Conservation (phyloP, 208 protist genomes). For the Leishmania amazonensis region DNA sequence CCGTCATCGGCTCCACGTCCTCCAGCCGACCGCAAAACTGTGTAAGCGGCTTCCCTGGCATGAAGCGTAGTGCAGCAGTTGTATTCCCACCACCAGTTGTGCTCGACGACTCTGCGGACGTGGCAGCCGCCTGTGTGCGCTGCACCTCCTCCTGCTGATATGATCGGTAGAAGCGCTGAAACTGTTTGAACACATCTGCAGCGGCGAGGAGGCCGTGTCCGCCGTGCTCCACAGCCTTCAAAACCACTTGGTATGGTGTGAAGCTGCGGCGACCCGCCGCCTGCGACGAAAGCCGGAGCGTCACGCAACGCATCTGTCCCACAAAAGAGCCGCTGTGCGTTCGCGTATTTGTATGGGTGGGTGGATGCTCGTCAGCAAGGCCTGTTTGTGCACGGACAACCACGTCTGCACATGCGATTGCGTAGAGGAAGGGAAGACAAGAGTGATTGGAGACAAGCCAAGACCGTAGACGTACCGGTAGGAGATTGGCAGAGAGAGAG, state of each 20-base stretch:
- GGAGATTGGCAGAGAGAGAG: neutral
- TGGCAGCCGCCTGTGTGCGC: neutral
- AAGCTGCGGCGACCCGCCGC: neutral
- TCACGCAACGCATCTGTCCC: conserved; percentile 10
- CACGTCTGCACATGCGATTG: neutral
- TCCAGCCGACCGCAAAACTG: conserved; percentile 61
- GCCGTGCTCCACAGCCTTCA: conserved; percentile 58
- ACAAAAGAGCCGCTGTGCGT: neutral
- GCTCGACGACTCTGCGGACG: neutral
- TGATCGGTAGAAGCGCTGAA: conserved; percentile 62
- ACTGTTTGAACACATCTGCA: conserved; percentile 70
- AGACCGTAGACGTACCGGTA: neutral
- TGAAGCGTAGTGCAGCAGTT: neutral
- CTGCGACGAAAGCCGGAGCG: neutral
- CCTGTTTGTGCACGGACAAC: neutral
- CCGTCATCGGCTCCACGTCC: conserved; percentile 75
- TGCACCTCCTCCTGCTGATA: conserved; percentile 21
- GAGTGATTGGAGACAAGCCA: neutral
- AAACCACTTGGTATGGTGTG: conserved; percentile 63
- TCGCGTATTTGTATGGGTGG: neutral
- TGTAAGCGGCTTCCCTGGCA: conserved; percentile 52
- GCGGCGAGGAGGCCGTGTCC: conserved; percentile 68
- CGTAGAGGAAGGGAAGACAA: neutral
- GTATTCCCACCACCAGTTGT: neutral
- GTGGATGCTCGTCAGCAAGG: neutral